Evolutionary conservation across 1,284 basidiomycete genomes (phyloP).

Genomic region (Cryptococcus sp.): DNA sequence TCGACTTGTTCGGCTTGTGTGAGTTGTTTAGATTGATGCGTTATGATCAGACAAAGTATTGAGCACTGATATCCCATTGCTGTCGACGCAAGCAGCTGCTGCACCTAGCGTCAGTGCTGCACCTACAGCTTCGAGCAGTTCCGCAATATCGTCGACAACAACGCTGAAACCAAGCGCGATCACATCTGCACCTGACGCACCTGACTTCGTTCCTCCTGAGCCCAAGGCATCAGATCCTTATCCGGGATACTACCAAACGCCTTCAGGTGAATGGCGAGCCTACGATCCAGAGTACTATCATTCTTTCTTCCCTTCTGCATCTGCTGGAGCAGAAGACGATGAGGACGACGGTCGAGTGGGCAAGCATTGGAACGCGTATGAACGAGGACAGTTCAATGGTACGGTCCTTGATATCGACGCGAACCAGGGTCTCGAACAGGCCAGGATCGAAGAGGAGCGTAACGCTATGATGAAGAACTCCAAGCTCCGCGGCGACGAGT

Average conservation of each 20-base stretch:
- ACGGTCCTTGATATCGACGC: slow-evolving; percentile 44
- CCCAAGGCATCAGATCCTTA: slow-evolving; percentile 75
- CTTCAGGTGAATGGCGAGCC: slow-evolving; percentile 74
- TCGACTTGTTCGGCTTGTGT: slow-evolving; percentile 52
- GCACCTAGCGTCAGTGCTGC: background rate
- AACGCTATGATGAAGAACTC: slow-evolving; percentile 33
- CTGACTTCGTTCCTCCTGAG: slow-evolving; percentile 69
- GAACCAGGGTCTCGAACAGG: slow-evolving; percentile 32
- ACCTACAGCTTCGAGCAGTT: slow-evolving; percentile 6
- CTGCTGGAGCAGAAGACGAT: slow-evolving; percentile 8
- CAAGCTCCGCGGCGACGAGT: slow-evolving; percentile 32
- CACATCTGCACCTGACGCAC: slow-evolving; percentile 47
- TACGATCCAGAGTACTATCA: slow-evolving; percentile 76
- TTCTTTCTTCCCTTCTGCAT: slow-evolving; percentile 56
- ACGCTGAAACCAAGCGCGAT: slow-evolving; percentile 32
- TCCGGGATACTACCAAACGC: slow-evolving; percentile 83
- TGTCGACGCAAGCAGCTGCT: background rate
- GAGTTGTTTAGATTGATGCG: slow-evolving; percentile 12
- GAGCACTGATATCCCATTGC: background rate
- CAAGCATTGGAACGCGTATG: slow-evolving; percentile 46
- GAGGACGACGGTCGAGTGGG: slow-evolving; percentile 41
- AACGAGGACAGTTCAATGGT: slow-evolving; percentile 25
- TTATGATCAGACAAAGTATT: background rate
- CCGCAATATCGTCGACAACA: slow-evolving; percentile 14
- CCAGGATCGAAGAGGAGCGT: slow-evolving; percentile 33